Evolutionary conservation across 2,329 filamentous ascomycete genomes (phyloP), one percentile per base, ranked within the genome.

Genomic region (Neonectria magnoliae): DNA sequence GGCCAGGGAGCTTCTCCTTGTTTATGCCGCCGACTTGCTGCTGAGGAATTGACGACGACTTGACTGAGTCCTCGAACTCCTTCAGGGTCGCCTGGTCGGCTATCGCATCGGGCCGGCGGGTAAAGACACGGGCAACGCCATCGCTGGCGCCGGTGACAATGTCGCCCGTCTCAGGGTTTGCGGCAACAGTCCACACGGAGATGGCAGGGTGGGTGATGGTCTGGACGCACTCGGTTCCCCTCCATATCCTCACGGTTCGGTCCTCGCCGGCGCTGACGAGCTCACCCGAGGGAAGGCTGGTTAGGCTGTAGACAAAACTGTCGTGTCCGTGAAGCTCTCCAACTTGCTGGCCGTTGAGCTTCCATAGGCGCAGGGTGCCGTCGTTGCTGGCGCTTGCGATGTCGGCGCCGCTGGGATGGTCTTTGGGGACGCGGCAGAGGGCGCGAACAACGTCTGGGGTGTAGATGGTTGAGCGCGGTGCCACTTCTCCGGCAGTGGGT

Each of bases 191-290:
- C 96, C 96, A 99, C 5, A 99, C 94, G 0, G 95, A 98, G 60
- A 98, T 97, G 10, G 96, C 96, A 11, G 96, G 96, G 74, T 98
- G 94, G 1, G 95, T 98, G 68, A 99, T 98, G 42, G 95, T 98
- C 79, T 99, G 96, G 50, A 97, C 81, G 76, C 95, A 98, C 61
- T 94, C 86, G 14, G 83, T 87, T 48, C 91, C 92, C 71, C 87
- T 90, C 96, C 97, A 99, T 76, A 99, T 84, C 57, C 93, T 88
- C 36, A 97, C 88, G 0, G 96, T 98, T n/a, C 96, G 88, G 79
- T 99, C 96, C 79, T 99, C 96, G 18, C 94, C 94, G 2, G 93
- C 90, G 78, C 95, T 98, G 53, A 97, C 91, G 31, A 99, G 84
- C 76, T 98, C 94, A 6, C 95, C 95, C 0, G 91, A 90, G 0